Evolutionary conservation across 345 rosid species (phyloP), one percentile per base, ranked within the genome.

Genomic region (Rhodamnia rubescens): DNA sequence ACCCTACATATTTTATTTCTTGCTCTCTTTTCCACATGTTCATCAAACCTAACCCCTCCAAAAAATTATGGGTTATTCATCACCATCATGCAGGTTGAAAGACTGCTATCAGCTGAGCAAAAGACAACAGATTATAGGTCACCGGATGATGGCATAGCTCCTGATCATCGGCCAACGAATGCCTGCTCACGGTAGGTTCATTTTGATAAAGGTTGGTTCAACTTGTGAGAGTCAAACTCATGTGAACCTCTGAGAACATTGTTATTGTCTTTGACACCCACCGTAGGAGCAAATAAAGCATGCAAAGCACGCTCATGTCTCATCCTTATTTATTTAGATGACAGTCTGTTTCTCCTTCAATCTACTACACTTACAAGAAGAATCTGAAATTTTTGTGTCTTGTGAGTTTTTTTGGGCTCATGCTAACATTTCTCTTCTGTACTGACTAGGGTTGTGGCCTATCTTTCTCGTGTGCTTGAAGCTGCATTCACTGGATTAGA

Each of bases 161-260:
- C 96, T 86, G 99, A 96, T 89, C 98, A 98, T 93, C 98, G 98
- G 82, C 96, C 99, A 87, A 98, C 99, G 85, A 96, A 74, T 92
- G 99, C 99, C 82, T 98, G 99, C 92, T 93, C 92, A 82, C 95
- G 97, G 99, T 96, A 93, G 81, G 87, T 82, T 69, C 47, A 36
- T 69, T 69, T 69, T 36, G 47, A 56, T 56, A 22, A 22, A 56
- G 59, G 59, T 56, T 56, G 27, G 12, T 22, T 56, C 59, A 24
- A 56, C n/a, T 56, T 56, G n/a, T 56, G 27, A 56, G 59, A 24
- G 59, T 56, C 59, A 55, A 53, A 22, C 58, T 55, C 58, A 56
- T 56, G 59, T 56, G 13, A 56, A 56, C 59, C 59, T 56, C 21
- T 24, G 27, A 56, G 59, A 56, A 24, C 13, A 56, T 56, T 56